These are phyloP conservation scores for Aspergillus sclerotialis DNA, from an alignment of 2,329 filamentous ascomycete species.

Conservation along the genomic window DNA sequence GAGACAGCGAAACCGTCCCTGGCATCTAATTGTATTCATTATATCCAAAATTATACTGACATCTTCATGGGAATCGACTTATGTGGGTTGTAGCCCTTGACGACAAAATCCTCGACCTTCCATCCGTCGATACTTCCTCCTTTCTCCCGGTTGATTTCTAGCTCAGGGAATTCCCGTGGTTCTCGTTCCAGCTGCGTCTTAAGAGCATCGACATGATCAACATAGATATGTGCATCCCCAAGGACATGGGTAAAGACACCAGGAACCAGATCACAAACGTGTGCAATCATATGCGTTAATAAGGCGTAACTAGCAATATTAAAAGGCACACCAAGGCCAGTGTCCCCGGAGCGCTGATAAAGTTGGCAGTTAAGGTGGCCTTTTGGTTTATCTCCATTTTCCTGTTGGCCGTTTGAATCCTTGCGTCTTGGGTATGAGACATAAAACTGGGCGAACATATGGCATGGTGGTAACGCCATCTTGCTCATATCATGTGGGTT, in stretches of 20 bases:
- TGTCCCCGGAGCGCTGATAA: constrained; percentile 92
- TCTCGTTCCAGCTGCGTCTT: constrained; percentile 72
- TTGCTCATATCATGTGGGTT: constrained; percentile 77
- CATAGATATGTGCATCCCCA: constrained; percentile 96
- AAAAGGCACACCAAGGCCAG: constrained; percentile 95
- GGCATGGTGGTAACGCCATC: constrained; percentile 91
- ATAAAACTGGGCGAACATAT: constrained; percentile 98
- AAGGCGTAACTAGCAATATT: constrained; percentile 95
- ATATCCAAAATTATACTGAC: constrained; percentile 58
- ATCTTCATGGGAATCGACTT: constrained; percentile 97
- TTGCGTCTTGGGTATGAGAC: constrained; percentile 59
- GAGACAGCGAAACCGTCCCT: constrained; percentile 5
- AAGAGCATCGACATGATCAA: constrained; percentile 85
- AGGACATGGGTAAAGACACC: constrained; percentile 90
- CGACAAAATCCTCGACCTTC: constrained; percentile 78
- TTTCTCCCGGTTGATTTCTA: constrained; percentile 63
- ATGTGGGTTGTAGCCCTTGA: constrained; percentile 84
- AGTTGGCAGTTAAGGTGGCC: constrained; percentile 79
- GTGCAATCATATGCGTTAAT: constrained; percentile 89
- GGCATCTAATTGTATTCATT: not conserved
- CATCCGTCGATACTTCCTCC: constrained; percentile 82
- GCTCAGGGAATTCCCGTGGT: constrained; percentile 70
- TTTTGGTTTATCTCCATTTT: constrained; percentile 36
- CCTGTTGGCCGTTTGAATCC: constrained; percentile 11
- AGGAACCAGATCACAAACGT: constrained; percentile 74